These are phyloP conservation scores for Colletotrichum sp. DNA, from an alignment of 2,329 filamentous ascomycete genomes.

Conservation along the genomic window DNA sequence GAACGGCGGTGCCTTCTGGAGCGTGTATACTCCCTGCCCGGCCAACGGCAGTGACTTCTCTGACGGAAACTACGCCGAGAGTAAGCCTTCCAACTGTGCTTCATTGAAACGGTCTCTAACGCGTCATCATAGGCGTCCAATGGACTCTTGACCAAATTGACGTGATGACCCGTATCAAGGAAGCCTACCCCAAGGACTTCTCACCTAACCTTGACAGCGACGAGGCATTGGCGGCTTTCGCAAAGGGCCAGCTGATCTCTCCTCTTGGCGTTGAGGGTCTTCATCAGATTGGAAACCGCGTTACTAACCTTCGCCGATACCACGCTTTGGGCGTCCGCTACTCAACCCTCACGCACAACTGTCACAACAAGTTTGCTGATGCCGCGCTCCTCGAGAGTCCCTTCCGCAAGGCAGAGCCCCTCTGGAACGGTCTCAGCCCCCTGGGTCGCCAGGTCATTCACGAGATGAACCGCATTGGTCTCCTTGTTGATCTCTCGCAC, in stretches of 20 bases:
- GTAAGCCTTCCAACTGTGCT: slow-evolving; percentile 46
- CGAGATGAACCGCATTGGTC: slow-evolving; percentile 94
- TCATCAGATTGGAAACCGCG: slow-evolving; percentile 90
- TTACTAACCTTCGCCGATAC: slow-evolving; percentile 76
- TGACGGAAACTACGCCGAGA: slow-evolving; percentile 71
- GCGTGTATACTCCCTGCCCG: slow-evolving; percentile 82
- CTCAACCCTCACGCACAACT: slow-evolving; percentile 90
- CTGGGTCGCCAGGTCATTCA: slow-evolving; percentile 71
- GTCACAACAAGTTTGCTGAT: slow-evolving; percentile 89
- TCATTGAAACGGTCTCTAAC: not conserved
- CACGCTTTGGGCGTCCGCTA: slow-evolving; percentile 84
- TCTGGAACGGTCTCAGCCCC: slow-evolving; percentile 75
- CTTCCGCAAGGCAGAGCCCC: slow-evolving; percentile 55
- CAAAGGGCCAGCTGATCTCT: slow-evolving; percentile 70
- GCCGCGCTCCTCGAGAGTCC: slow-evolving; percentile 71
- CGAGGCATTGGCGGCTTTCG: slow-evolving; percentile 67
- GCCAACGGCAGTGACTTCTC: slow-evolving; percentile 74
- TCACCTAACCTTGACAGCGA: slow-evolving; percentile 66
- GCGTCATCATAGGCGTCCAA: slow-evolving; percentile 54
- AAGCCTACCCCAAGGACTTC: slow-evolving; percentile 71
- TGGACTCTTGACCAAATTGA: slow-evolving; percentile 79
- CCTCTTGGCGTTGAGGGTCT: slow-evolving; percentile 85
- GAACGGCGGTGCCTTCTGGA: slow-evolving; percentile 92
- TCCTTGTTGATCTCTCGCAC: slow-evolving; percentile 92
- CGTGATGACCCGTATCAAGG: slow-evolving; percentile 67